phyloP scores from a whole-genome alignment of 495 filamentous ascomycete species.

The Penicillium maclennaniae region DNA sequence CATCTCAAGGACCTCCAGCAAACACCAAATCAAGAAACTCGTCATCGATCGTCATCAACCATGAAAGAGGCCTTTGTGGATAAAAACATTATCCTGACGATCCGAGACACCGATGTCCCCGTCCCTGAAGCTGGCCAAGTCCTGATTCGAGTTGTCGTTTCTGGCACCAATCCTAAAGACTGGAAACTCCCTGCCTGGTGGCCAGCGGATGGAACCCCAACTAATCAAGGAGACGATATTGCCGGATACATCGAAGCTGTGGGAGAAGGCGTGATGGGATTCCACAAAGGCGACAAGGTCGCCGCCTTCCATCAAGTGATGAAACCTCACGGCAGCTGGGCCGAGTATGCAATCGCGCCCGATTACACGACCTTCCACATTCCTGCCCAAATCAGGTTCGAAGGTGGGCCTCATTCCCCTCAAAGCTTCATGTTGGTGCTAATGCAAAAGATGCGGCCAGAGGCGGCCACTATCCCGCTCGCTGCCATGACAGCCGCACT shows the following conservation, averaged over 20 bases:
- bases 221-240: constrained; percentile 43
- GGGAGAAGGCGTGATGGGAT: constrained; percentile 57
- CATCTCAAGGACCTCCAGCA: background rate
- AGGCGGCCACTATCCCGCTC: constrained; percentile 68
- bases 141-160: constrained; percentile 66
- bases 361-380: constrained; percentile 66
- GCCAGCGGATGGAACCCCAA: background rate
- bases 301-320: constrained; percentile 63
- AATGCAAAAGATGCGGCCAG: constrained; percentile 17
- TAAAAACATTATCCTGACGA: constrained; percentile 49
- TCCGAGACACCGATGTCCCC: constrained; percentile 61
- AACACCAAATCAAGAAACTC: background rate
- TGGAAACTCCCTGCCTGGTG: constrained; percentile 48
- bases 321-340: constrained; percentile 55
- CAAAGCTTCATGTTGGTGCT: background rate
- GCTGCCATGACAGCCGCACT: constrained; percentile 72
- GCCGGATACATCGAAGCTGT: constrained; percentile 59
- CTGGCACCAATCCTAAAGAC: constrained; percentile 75
- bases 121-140: constrained; percentile 58
- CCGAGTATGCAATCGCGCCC: constrained; percentile 66
- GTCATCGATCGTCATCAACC: background rate
- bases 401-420: background rate
- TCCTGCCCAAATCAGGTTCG: constrained; percentile 26
- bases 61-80: constrained; percentile 57
- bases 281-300: constrained; percentile 62